Evolutionary conservation across 1,284 basidiomycete species (phyloP), one percentile per base, ranked within the genome.

Genomic region (Irpex sp.): DNA sequence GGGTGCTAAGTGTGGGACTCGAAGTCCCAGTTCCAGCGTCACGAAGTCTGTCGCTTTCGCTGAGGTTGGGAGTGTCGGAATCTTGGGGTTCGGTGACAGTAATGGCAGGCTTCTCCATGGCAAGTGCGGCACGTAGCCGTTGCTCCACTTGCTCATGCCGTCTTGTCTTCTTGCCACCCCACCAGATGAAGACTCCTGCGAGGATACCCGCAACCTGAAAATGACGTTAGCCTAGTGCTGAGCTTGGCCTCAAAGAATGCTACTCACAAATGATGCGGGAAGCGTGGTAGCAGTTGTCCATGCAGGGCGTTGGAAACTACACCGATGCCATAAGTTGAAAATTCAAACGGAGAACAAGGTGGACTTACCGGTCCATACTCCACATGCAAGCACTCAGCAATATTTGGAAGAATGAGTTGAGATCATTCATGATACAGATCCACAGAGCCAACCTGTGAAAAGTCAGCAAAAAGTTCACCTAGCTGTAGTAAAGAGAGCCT

Each of bases 311-410:
- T 87, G 73, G 76, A 92, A 92, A 86, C 68, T 69, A 42, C 1
- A 38, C 20, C 32, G 2, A 27, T 20, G 58, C 15, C 58, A 9
- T 32, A 9, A n/a, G 62, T 24, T 7, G 11, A 11, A 24, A 5
- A 62, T n/a, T 5, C 4, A 54, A 18, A 54, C 10, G n/a, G 20
- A 32, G 56, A 1, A 60, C 22, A 22, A 60, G 44, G 18, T n/a
- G 2, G 22, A 27, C 68, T 9, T 56, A 69, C 68, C 90, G 83
- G 77, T 93, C 89, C 77, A 97, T 80, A 2, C 92, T 88, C 96
- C 96, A 97, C 91, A 97, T 97, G 58, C 89, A 91, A 2, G 89
- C 93, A 75, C 94, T 94, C 11, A 95, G 83, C n/a, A 94, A 86
- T 70, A 87, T 89, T 82, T 96, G 95, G 80, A 96, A 96, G 69